Evolutionary conservation across 176 grass and related monocot species (phyloP).

Genomic region (Aegilops speltoides): DNA sequence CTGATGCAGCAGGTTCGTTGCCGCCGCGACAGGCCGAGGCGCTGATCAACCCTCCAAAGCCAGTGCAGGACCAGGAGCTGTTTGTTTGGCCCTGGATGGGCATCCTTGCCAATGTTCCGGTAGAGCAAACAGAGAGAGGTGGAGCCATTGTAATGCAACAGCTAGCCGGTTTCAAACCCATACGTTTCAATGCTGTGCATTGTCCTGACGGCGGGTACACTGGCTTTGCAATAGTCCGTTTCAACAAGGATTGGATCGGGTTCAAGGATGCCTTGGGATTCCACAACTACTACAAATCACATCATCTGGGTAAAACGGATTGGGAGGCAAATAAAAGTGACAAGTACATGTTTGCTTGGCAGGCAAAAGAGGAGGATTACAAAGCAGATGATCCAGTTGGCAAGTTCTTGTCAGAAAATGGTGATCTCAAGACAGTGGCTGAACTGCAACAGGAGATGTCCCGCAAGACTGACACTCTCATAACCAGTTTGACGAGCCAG

Average conservation of each 20-base stretch:
- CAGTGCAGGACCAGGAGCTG: constrained; percentile 24
- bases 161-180: constrained; percentile 38
- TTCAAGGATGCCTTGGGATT: constrained; percentile 64
- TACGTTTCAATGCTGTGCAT: background rate
- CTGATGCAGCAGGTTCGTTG: constrained; percentile 11
- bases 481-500: constrained; percentile 37
- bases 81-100: constrained; percentile 69
- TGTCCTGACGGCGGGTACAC: constrained; percentile 21
- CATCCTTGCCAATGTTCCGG: constrained; percentile 44
- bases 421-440: constrained; percentile 43
- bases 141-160: constrained; percentile 29
- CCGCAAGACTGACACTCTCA: constrained; percentile 40
- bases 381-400: constrained; percentile 35
- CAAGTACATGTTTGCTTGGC: constrained; percentile 36
- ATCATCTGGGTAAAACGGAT: constrained; percentile 39
- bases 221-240: constrained; percentile 37
- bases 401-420: constrained; percentile 35
- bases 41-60: constrained; percentile 16
- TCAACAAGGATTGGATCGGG: constrained; percentile 58
- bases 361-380: constrained; percentile 48
- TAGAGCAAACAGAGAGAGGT: background rate
- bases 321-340: constrained; percentile 10
- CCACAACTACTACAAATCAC: constrained; percentile 39
- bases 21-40: background rate
- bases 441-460: constrained; percentile 39